Evolutionary conservation across 2,329 filamentous ascomycete genomes (phyloP).

Genomic region (Diplodia corticola): DNA sequence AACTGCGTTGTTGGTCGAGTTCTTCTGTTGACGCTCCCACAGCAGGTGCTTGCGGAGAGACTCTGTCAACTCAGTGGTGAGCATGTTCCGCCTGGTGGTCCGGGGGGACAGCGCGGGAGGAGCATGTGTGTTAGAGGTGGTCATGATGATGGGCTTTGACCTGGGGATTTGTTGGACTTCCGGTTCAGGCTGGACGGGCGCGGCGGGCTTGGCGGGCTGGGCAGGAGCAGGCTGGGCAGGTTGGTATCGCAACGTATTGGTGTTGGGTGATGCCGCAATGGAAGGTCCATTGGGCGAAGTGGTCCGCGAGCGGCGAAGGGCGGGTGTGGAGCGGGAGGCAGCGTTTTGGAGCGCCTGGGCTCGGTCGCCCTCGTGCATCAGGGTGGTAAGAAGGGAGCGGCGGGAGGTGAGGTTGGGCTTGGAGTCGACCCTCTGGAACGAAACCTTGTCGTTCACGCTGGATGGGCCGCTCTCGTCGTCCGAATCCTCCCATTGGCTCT

Average conservation of each 20-base stretch:
- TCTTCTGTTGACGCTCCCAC: constrained; percentile 95
- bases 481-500: constrained; percentile 58
- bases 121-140: constrained; percentile 62
- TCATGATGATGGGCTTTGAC: constrained; percentile 79
- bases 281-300: constrained; percentile 69
- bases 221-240: neutral
- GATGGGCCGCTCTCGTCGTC: constrained; percentile 78
- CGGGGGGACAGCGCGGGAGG: constrained; percentile 83
- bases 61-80: constrained; percentile 90
- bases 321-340: constrained; percentile 58
- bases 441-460: constrained; percentile 74
- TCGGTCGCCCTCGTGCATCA: constrained; percentile 79
- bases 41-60: constrained; percentile 88
- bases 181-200: constrained; percentile 48
- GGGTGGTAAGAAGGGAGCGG: constrained; percentile 83
- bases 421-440: constrained; percentile 91
- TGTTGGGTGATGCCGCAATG: constrained; percentile 58
- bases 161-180: constrained; percentile 56
- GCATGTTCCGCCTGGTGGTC: constrained; percentile 92
- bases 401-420: constrained; percentile 80
- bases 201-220: neutral
- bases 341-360: constrained; percentile 68
- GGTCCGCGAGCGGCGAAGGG: constrained; percentile 60
- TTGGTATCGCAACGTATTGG: constrained; percentile 36
- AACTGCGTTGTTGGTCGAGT: constrained; percentile 81